Evolutionary conservation across 495 filamentous ascomycete species (phyloP), one percentile per base, ranked within the genome.

Genomic region (Staphylotrichum longicolle): DNA sequence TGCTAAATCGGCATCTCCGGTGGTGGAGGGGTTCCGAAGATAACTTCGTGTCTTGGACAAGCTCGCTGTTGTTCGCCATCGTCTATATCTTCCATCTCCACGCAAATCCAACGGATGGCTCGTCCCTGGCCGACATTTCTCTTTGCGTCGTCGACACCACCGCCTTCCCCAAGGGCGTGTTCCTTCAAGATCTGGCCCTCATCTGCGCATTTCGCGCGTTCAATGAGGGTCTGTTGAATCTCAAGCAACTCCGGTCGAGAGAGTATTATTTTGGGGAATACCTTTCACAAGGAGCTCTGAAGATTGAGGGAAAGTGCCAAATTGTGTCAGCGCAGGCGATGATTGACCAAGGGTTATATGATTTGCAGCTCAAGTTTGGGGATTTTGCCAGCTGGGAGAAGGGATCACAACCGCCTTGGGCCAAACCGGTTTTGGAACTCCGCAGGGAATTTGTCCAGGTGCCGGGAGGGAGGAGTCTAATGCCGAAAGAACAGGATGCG

Each of bases 71-170:
- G 15, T 50, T 50, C 12, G 47, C 47, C 8, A 5, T 50, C 3
- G 47, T 50, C 27, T 50, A 50, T 27, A 34, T 50, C 47, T 50
- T 50, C 47, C 9, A 50, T 10, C 27, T 32, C 30, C 47, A 50
- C 47, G 47, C 47, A 33, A 50, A 14, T 33, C 5, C n/a, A 11
- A 50, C 27, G 30, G 47, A 50, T 34, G 7, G 47, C 20, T 50
- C 47, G 47, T 27, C 27, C 30, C 34, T 50, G 11, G 30, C 11
- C 5, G 47, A 32, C 30, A 50, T 50, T 11, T 50, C 7, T 12
- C 47, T 50, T 50, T 50, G 47, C 11, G 30, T 32, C 1, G 27
- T 50, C 47, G 47, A 50, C 30, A 50, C 47, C 15, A 34, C 27
- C 30, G 5, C 3, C 30, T 34, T 50, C 30, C 27, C 30, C 11